Conservation (phyloP, 2,329 filamentous ascomycete species). For the Diaporthe helianthi region DNA sequence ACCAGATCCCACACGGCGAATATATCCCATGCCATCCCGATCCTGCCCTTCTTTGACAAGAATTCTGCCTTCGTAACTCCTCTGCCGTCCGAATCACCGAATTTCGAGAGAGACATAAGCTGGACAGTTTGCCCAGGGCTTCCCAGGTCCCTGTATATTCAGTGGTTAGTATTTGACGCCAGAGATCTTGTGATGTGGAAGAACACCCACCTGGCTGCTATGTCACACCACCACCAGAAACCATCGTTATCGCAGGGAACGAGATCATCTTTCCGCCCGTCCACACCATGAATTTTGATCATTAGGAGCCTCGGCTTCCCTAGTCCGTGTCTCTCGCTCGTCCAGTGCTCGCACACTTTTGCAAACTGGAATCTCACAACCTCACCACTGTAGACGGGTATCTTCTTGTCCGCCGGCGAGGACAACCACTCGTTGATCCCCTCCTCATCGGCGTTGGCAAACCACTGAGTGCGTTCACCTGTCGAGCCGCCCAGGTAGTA, state of each 20-base stretch:
- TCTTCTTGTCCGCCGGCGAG: constrained; percentile 63
- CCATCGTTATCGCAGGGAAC: constrained; percentile 80
- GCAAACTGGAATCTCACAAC: constrained; percentile 80
- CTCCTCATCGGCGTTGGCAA: constrained; percentile 53
- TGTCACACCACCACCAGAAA: constrained; percentile 82
- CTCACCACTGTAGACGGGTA: constrained; percentile 62
- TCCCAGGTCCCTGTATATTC: constrained; percentile 61
- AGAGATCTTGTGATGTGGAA: background rate
- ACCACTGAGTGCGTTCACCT: constrained; percentile 57
- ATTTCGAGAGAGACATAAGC: constrained; percentile 63
- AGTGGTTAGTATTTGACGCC: background rate
- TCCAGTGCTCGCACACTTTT: constrained; percentile 84
- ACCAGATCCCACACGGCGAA: constrained; percentile 60
- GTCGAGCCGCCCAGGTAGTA: constrained; percentile 72
- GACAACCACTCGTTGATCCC: constrained; percentile 66
- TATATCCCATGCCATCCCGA: constrained; percentile 52
- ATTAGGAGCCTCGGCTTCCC: constrained; percentile 76
- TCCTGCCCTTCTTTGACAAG: constrained; percentile 50
- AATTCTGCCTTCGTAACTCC: constrained; percentile 58
- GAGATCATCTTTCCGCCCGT: constrained; percentile 72
- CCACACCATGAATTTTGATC: constrained; percentile 68
- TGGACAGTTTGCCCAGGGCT: constrained; percentile 71
- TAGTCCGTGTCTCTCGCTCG: constrained; percentile 69
- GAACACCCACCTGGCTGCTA: constrained; percentile 54
- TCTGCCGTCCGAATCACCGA: constrained; percentile 55